Conservation (phyloP, 2,329 filamentous ascomycete species). For the Pseudogymnoascus sp. region DNA sequence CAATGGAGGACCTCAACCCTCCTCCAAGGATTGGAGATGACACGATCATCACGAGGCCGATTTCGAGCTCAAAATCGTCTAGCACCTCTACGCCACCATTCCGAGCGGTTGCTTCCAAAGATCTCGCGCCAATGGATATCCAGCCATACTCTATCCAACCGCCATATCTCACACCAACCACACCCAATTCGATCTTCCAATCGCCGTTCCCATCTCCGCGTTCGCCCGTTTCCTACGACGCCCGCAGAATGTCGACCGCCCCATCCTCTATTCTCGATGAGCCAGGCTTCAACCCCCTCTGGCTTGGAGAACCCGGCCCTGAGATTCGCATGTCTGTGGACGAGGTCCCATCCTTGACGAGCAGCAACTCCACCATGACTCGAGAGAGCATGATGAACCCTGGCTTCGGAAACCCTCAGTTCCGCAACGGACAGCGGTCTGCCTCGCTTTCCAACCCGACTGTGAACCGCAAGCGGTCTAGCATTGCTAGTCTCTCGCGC, state of each 20-base stretch:
- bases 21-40: slow-evolving; percentile 18
- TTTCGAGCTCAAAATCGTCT: slow-evolving; percentile 30
- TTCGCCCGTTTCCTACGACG: slow-evolving; percentile 62
- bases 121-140: slow-evolving; percentile 47
- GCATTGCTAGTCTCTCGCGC: slow-evolving; percentile 69
- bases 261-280: slow-evolving; percentile 69
- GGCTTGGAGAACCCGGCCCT: slow-evolving; percentile 68
- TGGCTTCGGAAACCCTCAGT: slow-evolving; percentile 34
- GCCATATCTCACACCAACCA: slow-evolving; percentile 46
- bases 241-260: slow-evolving; percentile 66
- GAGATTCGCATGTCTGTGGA: slow-evolving; percentile 65
- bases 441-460: slow-evolving; percentile 55
- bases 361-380: slow-evolving; percentile 70
- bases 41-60: slow-evolving; percentile 18
- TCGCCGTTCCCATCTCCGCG: slow-evolving; percentile 55
- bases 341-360: slow-evolving; percentile 68
- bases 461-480: slow-evolving; percentile 65
- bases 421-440: slow-evolving; percentile 52
- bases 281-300: slow-evolving; percentile 61
- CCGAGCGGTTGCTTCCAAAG: slow-evolving; percentile 28
- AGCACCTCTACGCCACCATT: slow-evolving; percentile 28
- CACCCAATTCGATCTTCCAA: slow-evolving; percentile 54
- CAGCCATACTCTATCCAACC: slow-evolving; percentile 33
- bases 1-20: slow-evolving; percentile 33
- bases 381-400: slow-evolving; percentile 50